Evolutionary conservation across 2,329 filamentous ascomycete genomes (phyloP), one percentile per base, ranked within the genome.

Genomic region (Trichoderma aggressivum): DNA sequence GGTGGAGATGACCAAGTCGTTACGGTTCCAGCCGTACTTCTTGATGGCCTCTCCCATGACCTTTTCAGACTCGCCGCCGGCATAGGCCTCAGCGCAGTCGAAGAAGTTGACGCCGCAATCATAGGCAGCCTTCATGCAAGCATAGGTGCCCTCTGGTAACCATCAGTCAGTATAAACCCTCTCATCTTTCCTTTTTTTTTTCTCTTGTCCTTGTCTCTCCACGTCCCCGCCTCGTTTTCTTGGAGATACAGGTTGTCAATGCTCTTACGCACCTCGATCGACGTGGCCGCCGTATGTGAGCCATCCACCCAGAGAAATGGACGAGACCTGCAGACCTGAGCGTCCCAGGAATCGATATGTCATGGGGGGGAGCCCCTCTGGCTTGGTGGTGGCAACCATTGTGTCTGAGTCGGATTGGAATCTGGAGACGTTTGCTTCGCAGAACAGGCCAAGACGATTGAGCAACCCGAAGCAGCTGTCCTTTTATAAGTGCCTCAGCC

Each of bases 251-350:
- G 7, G 30, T 14, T 8, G 18, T 1, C 50, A 14, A 21, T 43
- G 11, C 47, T 47, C 14, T 36, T 70, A 63, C 82, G 74, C 82
- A 89, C 89, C 88, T 77, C 89, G 87, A 70, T 90, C 89, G 34
- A 93, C 89, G 75, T 92, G 90, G 21, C 91, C 91, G 68, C 92
- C 92, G 74, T 92, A 93, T 1, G 92, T 94, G 66, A 94, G 84
- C 90, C 90, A 91, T 74, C 89, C 88, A 71, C 89, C 92, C 3
- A 94, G 84, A 2, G 90, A 90, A 73, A 94, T 91, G 59, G 89
- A 86, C 32, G 91, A 94, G 39, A 94, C 91, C 79, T 93, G 89
- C 21, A 94, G 86, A 68, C 92, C 91, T 18, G 90, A 91, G 50
- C 87, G 87, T 76, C 92, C 91, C 8, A 93, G 85, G 81, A 89